Evolutionary conservation across 1,284 basidiomycete genomes (phyloP), one percentile per base, ranked within the genome.

Genomic region (Ganoderma boninense): DNA sequence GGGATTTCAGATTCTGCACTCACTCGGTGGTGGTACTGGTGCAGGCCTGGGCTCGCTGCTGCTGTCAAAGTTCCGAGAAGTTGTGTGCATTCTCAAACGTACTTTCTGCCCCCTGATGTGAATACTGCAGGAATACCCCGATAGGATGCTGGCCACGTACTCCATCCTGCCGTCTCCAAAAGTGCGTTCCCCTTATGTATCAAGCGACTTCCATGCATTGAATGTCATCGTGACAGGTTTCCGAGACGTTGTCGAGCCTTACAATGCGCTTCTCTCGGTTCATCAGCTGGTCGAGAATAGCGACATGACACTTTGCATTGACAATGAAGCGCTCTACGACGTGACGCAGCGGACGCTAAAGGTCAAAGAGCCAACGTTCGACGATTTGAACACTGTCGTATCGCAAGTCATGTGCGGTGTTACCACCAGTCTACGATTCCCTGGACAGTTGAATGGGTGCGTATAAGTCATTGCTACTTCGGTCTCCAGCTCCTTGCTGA

Each of bases 191-290:
- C 2, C 18, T n/a, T 2, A 1, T 20, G 62, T 64, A 54, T 42
- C 11, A 43, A 54, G 62, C 54, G 44, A 38, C 13, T 59, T 32
- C 23, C 13, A 35, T 52, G 3, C 26, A 10, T 40, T 32, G 32
- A 54, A 40, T 20, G 26, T 3, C 18, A 42, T 59, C 29, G 23
- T 62, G 40, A 26, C 74, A 92, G 88, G 95, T 98, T 7, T 97
- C 96, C 0, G 97, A 98, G 82, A 98, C 97, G 92, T 98, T 67
- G 96, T 98, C 46, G 97, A 98, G 90, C 94, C 94, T 0, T 98
- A 98, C 83, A 98, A 98, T 80, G 91, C 96, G 2, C 87, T 96
- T 64, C 88, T 99, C 16, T 96, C 97, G 1, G 85, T 96, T 63
- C 94, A 98, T 82, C 97, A 97, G 83, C 89, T 98, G 26, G 89